Conservation (phyloP, 2,329 filamentous ascomycete species). For the Xylariales sp. region DNA sequence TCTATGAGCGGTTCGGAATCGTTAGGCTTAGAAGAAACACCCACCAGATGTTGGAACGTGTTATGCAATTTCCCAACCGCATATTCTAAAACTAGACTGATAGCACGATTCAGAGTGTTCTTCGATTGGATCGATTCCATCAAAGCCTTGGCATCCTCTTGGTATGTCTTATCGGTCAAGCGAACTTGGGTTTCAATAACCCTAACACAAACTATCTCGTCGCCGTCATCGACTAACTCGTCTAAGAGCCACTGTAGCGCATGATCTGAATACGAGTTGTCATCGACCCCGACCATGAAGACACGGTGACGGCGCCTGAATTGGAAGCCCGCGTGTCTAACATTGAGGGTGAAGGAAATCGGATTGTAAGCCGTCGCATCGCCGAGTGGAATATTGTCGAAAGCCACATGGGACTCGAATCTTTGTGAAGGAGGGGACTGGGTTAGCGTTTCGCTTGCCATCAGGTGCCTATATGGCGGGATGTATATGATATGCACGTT, state of each 20-base stretch:
- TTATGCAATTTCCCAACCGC: conserved; percentile 89
- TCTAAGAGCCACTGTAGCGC: conserved; percentile 93
- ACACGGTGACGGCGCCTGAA: conserved; percentile 83
- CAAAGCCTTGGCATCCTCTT: conserved; percentile 78
- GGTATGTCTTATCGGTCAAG: conserved; percentile 75
- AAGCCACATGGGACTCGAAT: conserved; percentile 69
- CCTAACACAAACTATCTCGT: conserved; percentile 90
- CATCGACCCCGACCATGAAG: conserved; percentile 90
- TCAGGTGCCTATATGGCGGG: conserved; percentile 33
- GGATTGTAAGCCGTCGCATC: conserved; percentile 70
- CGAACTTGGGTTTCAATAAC: conserved; percentile 87
- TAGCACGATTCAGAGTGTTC: conserved; percentile 82
- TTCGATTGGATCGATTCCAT: conserved; percentile 82
- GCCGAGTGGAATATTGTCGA: conserved; percentile 69
- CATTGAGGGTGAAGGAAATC: conserved; percentile 81
- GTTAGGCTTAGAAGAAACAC: conserved; percentile 47
- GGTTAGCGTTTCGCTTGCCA: conserved; percentile 52
- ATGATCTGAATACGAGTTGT: conserved; percentile 91
- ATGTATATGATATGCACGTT: conserved; percentile 16
- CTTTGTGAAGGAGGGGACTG: conserved; percentile 56
- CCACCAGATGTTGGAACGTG: conserved; percentile 89
- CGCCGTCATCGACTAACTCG: conserved; percentile 91
- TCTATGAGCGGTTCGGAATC: background rate
- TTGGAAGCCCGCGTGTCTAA: conserved; percentile 87
- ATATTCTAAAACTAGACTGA: conserved; percentile 87